Percentiles rank a stretch among this genome's conserved stretches.
These are phyloP conservation scores for Aureobasidium mangrovei DNA, from an alignment of 2,329 filamentous ascomycete genomes.

Conservation along the genomic window DNA sequence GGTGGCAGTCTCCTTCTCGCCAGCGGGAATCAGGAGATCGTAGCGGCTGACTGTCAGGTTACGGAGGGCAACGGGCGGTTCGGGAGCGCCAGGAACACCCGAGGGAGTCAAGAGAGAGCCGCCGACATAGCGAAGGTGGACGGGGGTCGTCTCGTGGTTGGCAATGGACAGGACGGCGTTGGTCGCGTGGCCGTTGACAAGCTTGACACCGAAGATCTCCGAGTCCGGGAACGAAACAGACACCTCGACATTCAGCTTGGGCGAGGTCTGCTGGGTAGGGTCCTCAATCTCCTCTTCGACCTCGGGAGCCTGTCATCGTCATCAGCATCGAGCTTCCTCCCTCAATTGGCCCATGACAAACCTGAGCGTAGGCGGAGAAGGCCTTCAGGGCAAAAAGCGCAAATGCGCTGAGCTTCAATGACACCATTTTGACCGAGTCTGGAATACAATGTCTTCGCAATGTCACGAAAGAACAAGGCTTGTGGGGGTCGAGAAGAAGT, in stretches of 20 bases:
- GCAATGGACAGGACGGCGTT: constrained; percentile 71
- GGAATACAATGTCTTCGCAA: constrained; percentile 2
- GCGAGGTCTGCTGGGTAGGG: constrained; percentile 34
- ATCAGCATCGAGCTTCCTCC: constrained; percentile 19
- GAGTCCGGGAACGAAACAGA: constrained; percentile 52
- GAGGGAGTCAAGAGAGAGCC: constrained; percentile 59
- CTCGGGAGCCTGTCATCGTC: constrained; percentile 16
- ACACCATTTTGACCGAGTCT: constrained; percentile 51
- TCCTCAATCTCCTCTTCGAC: constrained; percentile 54
- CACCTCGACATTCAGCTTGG: constrained; percentile 47
- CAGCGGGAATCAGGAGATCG: constrained; percentile 62
- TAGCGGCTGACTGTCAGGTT: constrained; percentile 78
- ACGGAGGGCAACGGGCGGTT: constrained; percentile 55
- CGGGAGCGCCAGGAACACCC: constrained; percentile 42
- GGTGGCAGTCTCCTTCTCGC: constrained; percentile 65
- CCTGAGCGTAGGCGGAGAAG: constrained; percentile 41
- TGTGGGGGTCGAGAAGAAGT: neutral
- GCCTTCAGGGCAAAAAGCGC: constrained; percentile 63
- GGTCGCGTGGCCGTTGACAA: constrained; percentile 85
- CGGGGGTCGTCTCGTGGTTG: constrained; percentile 71
- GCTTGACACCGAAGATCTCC: constrained; percentile 89
- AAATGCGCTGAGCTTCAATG: constrained; percentile 62
- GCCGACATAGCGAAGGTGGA: constrained; percentile 67
- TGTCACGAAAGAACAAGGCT: neutral
- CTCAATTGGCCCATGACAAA: neutral